phyloP scores from a whole-genome alignment of 345 rosid genomes.

The Gossypium anomalum region DNA sequence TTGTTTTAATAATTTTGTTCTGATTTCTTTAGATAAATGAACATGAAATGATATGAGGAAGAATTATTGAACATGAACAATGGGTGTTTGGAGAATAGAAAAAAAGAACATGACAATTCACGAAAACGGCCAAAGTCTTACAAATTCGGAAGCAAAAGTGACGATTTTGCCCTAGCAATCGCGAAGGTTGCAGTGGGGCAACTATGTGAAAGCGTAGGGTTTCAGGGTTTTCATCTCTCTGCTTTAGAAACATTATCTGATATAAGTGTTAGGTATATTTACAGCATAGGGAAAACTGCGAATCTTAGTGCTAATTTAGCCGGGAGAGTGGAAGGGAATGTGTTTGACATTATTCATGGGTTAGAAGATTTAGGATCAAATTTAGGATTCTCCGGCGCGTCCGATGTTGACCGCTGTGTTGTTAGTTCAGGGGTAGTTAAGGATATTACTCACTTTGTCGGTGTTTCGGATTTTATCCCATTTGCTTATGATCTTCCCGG shows the following conservation, averaged over 20 bases:
- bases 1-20: background rate
- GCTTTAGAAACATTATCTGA: conserved; percentile 73
- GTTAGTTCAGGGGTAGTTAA: conserved; percentile 51
- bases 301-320: conserved; percentile 52
- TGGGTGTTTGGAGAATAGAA: conserved; percentile 66
- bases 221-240: conserved; percentile 66
- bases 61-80: conserved; percentile 73
- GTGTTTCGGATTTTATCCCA: conserved; percentile 45
- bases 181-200: conserved; percentile 71
- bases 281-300: conserved; percentile 53
- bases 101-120: conserved; percentile 28
- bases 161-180: conserved; percentile 47
- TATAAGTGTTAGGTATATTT: conserved; percentile 47
- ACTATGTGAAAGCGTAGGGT: conserved; percentile 67
- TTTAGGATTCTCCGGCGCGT: conserved; percentile 59
- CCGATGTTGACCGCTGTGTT: conserved; percentile 54
- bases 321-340: conserved; percentile 59
- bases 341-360: conserved; percentile 63
- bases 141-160: conserved; percentile 8
- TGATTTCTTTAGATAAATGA: conserved; percentile 8
- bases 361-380: conserved; percentile 59
- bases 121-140: conserved; percentile 11
- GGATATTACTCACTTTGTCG: conserved; percentile 57
- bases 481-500: conserved; percentile 58
- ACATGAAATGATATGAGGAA: conserved; percentile 44